These are phyloP conservation scores for Amanita exitialis DNA, from an alignment of 768 basidiomycete genomes.

Conservation along the genomic window DNA sequence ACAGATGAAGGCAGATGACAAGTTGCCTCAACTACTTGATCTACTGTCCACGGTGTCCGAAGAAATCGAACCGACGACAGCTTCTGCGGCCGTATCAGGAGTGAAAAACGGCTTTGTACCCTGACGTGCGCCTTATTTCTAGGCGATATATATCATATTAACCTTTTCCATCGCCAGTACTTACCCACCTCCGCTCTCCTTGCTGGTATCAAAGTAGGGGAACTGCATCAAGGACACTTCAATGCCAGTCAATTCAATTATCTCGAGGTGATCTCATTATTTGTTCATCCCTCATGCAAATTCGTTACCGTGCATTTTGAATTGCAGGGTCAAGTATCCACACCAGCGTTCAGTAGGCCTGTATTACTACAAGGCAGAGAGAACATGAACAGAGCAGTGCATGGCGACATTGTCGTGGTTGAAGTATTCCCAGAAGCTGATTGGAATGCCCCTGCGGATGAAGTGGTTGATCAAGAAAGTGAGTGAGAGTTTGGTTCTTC, in stretches of 20 bases:
- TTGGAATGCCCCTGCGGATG: slow-evolving; percentile 89
- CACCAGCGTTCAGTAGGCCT: slow-evolving; percentile 64
- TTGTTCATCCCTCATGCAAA: no score
- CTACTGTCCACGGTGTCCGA: slow-evolving; percentile 66
- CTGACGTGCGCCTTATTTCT: slow-evolving; percentile 43
- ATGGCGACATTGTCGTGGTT: slow-evolving; percentile 89
- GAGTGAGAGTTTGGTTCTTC: not conserved
- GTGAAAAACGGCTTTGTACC: slow-evolving; percentile 41
- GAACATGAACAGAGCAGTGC: slow-evolving; percentile 92
- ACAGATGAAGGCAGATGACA: slow-evolving; percentile 49
- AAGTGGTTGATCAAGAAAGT: slow-evolving; percentile 93
- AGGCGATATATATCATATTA: not conserved
- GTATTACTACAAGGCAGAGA: slow-evolving; percentile 81
- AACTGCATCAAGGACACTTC: slow-evolving; percentile 88
- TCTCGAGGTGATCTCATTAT: slow-evolving; percentile 52
- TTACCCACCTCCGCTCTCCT: slow-evolving; percentile 58
- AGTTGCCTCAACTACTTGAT: slow-evolving; percentile 49
- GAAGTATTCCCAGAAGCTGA: slow-evolving; percentile 79
- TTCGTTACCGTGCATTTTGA: not conserved
- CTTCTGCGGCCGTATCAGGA: slow-evolving; percentile 24
- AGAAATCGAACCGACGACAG: slow-evolving; percentile 52
- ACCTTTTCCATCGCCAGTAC: slow-evolving; percentile 43
- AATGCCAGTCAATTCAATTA: slow-evolving; percentile 95
- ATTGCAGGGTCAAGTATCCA: slow-evolving; percentile 67
- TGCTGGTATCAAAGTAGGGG: slow-evolving; percentile 79